Evolutionary conservation across 2,329 filamentous ascomycete genomes (phyloP).

Genomic region (Penicillium glabrum): DNA sequence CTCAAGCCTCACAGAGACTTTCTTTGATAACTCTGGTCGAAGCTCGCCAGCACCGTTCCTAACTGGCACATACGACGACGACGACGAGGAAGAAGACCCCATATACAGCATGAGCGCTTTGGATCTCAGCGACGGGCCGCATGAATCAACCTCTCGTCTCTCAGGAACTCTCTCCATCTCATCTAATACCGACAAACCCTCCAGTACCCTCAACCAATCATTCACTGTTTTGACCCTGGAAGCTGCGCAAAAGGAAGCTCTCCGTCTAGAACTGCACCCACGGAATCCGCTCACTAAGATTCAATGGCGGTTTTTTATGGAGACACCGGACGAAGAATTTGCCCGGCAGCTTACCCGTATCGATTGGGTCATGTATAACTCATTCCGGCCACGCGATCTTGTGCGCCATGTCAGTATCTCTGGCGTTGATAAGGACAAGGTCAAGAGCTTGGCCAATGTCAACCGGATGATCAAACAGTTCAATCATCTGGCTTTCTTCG

Average conservation of each 20-base stretch:
- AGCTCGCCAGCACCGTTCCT: constrained; percentile 40
- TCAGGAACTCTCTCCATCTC: constrained; percentile 41
- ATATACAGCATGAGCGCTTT: constrained; percentile 40
- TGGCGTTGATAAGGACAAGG: constrained; percentile 50
- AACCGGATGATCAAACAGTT: constrained; percentile 94
- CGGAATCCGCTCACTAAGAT: constrained; percentile 74
- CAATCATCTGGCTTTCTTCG: constrained; percentile 81
- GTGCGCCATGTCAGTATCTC: constrained; percentile 85
- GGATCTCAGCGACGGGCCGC: constrained; percentile 40
- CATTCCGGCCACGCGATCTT: constrained; percentile 87
- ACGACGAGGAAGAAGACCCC: constrained; percentile 36
- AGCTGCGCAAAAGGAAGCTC: constrained; percentile 76
- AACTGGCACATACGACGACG: constrained; percentile 22
- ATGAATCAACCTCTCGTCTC: constrained; percentile 38
- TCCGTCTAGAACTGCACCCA: constrained; percentile 67
- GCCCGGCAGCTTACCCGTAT: constrained; percentile 91
- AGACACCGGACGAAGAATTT: constrained; percentile 77
- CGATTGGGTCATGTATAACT: constrained; percentile 98
- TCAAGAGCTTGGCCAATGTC: constrained; percentile 77
- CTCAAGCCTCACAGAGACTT: constrained; percentile 42
- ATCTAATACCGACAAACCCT: constrained; percentile 40
- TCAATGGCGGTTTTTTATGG: constrained; percentile 89
- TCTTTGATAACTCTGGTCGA: constrained; percentile 41
- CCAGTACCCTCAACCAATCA: constrained; percentile 43
- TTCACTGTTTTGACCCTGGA: constrained; percentile 53